phyloP scores from a whole-genome alignment of 2,329 filamentous ascomycete genomes.

The Colletotrichum nymphaeae region DNA sequence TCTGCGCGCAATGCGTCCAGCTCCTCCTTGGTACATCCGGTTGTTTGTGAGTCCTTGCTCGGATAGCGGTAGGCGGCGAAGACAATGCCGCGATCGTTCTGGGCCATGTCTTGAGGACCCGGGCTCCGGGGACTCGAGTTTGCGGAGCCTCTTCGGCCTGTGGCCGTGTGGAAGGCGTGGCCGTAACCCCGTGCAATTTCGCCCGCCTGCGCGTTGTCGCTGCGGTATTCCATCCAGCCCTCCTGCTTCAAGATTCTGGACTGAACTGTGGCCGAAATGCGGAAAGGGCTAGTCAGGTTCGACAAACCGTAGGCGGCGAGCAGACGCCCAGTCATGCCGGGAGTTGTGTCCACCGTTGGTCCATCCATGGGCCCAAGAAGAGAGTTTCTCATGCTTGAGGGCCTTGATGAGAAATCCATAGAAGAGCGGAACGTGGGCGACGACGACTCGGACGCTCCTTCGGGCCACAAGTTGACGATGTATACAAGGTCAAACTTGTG shows the following conservation, averaged over 20 bases:
- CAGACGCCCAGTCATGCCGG: constrained; percentile 58
- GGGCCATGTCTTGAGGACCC: constrained; percentile 8
- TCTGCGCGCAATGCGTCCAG: constrained; percentile 60
- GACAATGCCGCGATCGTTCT: constrained; percentile 63
- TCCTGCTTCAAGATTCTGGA: constrained; percentile 59
- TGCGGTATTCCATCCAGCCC: constrained; percentile 65
- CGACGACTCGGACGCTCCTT: constrained; percentile 30
- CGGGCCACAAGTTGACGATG: constrained; percentile 69
- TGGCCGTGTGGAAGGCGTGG: constrained; percentile 62
- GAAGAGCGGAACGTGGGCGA: constrained; percentile 37
- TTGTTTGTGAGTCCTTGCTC: constrained; percentile 48
- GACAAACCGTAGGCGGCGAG: constrained; percentile 66
- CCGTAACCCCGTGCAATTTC: constrained; percentile 65
- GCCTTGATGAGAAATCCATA: constrained; percentile 32
- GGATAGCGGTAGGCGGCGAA: constrained; percentile 67
- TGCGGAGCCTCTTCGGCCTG: constrained; percentile 38
- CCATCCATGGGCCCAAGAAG: constrained; percentile 28
- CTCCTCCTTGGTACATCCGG: constrained; percentile 51
- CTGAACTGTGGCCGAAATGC: constrained; percentile 62
- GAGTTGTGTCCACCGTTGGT: constrained; percentile 33
- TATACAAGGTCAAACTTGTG: constrained; percentile 71
- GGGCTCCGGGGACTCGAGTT: constrained; percentile 24
- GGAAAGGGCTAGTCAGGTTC: constrained; percentile 62
- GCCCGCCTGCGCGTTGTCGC: constrained; percentile 51
- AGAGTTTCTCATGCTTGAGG: constrained; percentile 31